Base-by-base conservation (phyloP, 331 rosid genomes). In the Arachis monticola region DNA sequence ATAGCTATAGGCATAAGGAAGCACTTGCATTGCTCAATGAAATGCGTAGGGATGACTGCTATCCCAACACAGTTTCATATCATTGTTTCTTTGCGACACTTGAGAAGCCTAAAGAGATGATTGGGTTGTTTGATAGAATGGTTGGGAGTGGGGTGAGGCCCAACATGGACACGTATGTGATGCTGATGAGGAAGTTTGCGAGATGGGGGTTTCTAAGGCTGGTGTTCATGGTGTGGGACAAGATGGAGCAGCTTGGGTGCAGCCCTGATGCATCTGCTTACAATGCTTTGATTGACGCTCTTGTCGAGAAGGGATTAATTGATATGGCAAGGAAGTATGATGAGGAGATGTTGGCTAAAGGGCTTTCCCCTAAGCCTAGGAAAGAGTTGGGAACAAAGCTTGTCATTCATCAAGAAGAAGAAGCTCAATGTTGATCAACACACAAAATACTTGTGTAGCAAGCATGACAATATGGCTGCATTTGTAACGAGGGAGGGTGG, bases 151-250 rank as follows among this genome's bases (percentile, higher is more conserved):
- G 97, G 38, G 82, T 92, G 80, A 86, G 82, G 2, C 99, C 97
- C 0, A 74, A 81, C 30, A 77, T 79, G 87, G 97, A 92, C 56
- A 94, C 99, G 0, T 90, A 80, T 51, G 96, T 94, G 76, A 87
- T 94, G 97, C 89, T 94, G 59, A 81, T 94, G 83, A 86, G 87
- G 87, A 90, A 88, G 80, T 92, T 92, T 81, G 92, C 90, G 63
- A 86, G 96, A 74, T 90, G 97, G 99, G 99, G 97, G 10, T 94
- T 92, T 82, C 91, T 92, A n/a, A 78, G 97, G 48, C 91, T 91
- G 8, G 90, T 90, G 69, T 87, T 88, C 72, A 10, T 86, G 3
- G 83, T 90, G 61, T 94, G 99, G 97, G 78, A 88, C 69, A 90
- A 74, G 82, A 87, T 92, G 97, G 80, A 86, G 66, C 80, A 85